Evolutionary conservation across 495 filamentous ascomycete species (phyloP), one percentile per base, ranked within the genome.

Genomic region (Glarea lozoyensis): DNA sequence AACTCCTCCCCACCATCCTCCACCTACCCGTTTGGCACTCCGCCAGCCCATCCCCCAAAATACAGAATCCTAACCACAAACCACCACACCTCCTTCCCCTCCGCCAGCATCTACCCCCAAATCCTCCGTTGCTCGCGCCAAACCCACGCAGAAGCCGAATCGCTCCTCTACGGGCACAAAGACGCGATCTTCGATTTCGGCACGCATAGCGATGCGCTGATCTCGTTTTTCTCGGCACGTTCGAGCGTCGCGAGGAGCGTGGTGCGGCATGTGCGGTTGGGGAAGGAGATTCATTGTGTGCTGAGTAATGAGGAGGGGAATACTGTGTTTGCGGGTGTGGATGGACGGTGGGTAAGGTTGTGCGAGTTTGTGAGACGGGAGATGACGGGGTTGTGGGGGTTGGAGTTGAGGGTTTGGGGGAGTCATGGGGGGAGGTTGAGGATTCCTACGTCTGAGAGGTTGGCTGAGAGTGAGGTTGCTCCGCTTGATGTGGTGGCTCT

Each of bases 171-270:
- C 54, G 60, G 57, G 4, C 23, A n/a, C 7, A 40, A 42, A 6
- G 63, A 70, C 42, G 56, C 55, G 1, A n/a, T 35, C 9, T 75
- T 75, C 53, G 64, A 69, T 50, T 78, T 78, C 54, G 67, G 66
- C 22, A 57, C 54, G 19, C 52, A 70, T 53, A 53, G 72, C 45
- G 74, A 75, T 45, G 65, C 72, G 21, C 54, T 72, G 4, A 49
- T 61, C 19, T 66, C 71, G 9, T 78, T 78, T 50, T 58, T 74
- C 30, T 18, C 17, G 3, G 48, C 51, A 36, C 32, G 52, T 13
- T 19, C 24, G 2, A 10, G 24, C 5, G 21, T 16, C 7, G 52
- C 52, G 2, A 37, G 52, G 24, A 25, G 16, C 12, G 22, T 10
- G 34, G 35, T 51, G 17, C 41, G 27, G 30, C 35, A 37, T 6